A percentile compares a stretch with the other conserved stretches of the same genome.
These are phyloP conservation scores for Avena sativa DNA, from an alignment of 176 grass and related monocot species.

Conservation along the genomic window DNA sequence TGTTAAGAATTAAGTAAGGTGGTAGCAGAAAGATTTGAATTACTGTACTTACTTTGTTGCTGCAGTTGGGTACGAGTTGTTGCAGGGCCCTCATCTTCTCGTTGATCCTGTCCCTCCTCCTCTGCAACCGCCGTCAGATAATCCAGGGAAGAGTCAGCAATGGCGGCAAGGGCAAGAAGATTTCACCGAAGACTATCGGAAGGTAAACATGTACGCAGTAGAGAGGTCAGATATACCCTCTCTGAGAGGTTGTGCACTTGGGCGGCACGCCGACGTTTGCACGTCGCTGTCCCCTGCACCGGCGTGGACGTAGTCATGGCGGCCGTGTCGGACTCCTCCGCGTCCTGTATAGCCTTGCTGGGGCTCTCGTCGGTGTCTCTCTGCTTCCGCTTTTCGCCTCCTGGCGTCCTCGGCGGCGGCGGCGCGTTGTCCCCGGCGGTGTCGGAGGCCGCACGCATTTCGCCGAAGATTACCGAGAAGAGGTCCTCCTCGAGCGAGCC, in stretches of 20 bases:
- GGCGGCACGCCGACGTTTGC: slow-evolving; percentile 69
- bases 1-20: neutral
- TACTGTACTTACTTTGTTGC: slow-evolving; percentile 55
- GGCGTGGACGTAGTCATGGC: slow-evolving; percentile 44
- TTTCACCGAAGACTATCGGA: neutral
- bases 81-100: slow-evolving; percentile 96
- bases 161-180: neutral
- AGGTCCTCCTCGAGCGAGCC: slow-evolving; percentile 43
- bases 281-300: slow-evolving; percentile 26
- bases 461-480: slow-evolving; percentile 60
- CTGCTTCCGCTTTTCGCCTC: slow-evolving; percentile 48
- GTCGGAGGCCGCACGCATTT: neutral
- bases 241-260: slow-evolving; percentile 92
- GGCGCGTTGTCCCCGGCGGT: neutral
- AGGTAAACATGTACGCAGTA: too few relatives aligned
- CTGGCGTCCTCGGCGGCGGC: neutral
- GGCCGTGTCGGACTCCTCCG: slow-evolving; percentile 62
- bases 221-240: slow-evolving; percentile 47
- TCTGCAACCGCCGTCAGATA: slow-evolving; percentile 43
- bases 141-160: neutral
- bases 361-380: slow-evolving; percentile 48
- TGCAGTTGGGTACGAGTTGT: slow-evolving; percentile 91
- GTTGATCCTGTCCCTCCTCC: slow-evolving; percentile 89
- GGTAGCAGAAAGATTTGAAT: neutral
- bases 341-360: slow-evolving; percentile 57